Evolutionary conservation across 371 early-diverging fungal genomes (phyloP).

Genomic region (Smittium mucronatum): DNA sequence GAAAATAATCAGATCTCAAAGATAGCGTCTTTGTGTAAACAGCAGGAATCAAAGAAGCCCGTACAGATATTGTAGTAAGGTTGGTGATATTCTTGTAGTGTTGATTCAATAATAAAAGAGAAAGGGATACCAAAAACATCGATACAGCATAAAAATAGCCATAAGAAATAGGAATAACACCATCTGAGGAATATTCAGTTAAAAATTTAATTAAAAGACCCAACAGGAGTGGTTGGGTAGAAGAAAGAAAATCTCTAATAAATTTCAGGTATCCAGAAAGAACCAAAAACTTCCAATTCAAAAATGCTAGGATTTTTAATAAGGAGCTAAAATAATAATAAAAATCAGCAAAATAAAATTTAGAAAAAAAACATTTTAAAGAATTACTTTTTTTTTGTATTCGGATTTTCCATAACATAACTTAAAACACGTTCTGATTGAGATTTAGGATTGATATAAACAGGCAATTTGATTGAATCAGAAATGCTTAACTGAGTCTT

Average conservation of each 20-base stretch:
- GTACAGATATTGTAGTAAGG: neutral
- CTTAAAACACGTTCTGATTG: neutral
- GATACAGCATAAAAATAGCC: slow-evolving; percentile 2
- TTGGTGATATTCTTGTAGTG: neutral
- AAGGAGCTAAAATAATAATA: neutral
- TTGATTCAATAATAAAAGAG: neutral
- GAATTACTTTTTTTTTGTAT: neutral
- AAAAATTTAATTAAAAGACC: slow-evolving; percentile 1
- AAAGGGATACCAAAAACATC: neutral
- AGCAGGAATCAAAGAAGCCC: neutral
- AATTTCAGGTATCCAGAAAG: neutral
- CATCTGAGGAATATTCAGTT: neutral
- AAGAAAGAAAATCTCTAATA: neutral
- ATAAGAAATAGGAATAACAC: neutral
- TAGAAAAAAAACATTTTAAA: neutral
- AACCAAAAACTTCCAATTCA: neutral
- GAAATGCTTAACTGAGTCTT: neutral
- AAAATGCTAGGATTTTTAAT: neutral
- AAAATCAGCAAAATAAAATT: neutral
- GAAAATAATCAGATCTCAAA: neutral
- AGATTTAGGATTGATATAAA: neutral
- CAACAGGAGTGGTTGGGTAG: neutral
- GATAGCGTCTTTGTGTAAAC: neutral
- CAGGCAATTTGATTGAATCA: neutral
- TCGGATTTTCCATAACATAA: neutral